phyloP scores from a whole-genome alignment of 2,329 filamentous ascomycete genomes.

The Trichophyton rubrum region DNA sequence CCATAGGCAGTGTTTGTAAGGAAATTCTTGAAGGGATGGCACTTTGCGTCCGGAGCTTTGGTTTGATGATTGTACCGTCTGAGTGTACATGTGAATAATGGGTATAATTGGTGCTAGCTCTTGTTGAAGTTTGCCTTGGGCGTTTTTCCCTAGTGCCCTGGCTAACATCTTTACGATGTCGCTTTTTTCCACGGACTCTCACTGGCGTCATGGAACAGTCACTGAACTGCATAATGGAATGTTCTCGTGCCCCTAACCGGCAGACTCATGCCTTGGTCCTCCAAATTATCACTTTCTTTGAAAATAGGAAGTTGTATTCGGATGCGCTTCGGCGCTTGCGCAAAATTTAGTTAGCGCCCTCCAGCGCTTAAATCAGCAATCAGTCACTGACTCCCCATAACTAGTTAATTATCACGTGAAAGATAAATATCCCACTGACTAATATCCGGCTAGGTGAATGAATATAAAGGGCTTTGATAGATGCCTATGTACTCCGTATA shows the following conservation, averaged over 20 bases:
- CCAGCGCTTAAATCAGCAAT: too few species aligned
- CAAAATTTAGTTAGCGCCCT: neutral
- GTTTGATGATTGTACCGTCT: neutral
- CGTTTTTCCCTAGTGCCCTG: neutral
- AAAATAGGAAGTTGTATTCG: too few species aligned
- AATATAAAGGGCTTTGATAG: too few species aligned
- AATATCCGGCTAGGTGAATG: too few species aligned
- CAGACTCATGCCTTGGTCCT: too few species aligned
- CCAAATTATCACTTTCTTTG: too few species aligned
- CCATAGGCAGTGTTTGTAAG: conserved; percentile 37
- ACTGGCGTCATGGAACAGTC: conserved; percentile 19
- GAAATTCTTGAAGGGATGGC: neutral
- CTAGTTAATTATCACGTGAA: too few species aligned
- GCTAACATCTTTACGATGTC: neutral
- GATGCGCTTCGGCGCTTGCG: neutral
- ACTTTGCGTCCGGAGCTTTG: too few species aligned
- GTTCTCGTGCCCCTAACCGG: neutral
- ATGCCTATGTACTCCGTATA: too few species aligned
- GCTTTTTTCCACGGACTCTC: conserved; percentile 17
- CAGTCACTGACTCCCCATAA: too few species aligned
- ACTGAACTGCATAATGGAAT: neutral
- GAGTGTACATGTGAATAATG: neutral
- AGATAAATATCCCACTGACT: too few species aligned
- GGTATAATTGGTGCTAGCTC: neutral
- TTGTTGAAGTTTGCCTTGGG: neutral